Conservation (phyloP, 2,329 filamentous ascomycete species). For the Apiospora marii region DNA sequence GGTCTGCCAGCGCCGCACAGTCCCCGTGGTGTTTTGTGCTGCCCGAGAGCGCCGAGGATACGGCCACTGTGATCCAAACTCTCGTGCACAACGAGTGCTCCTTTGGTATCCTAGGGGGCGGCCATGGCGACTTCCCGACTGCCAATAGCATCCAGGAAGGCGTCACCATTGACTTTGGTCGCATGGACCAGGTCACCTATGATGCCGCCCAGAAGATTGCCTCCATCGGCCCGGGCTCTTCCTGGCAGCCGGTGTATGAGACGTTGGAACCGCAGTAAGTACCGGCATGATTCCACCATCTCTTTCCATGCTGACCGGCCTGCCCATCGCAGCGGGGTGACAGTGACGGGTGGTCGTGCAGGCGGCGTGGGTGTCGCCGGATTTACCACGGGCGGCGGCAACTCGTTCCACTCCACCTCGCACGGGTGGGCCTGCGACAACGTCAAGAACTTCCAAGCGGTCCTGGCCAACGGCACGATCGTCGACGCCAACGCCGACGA, state of each 20-base stretch:
- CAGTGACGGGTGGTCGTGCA: conserved; percentile 36
- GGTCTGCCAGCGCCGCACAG: not conserved
- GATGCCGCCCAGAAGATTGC: conserved; percentile 39
- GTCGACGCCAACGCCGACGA: conserved; percentile 46
- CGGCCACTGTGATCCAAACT: not conserved
- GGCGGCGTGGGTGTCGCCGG: conserved; percentile 37
- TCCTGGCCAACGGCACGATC: conserved; percentile 50
- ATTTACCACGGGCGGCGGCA: conserved; percentile 39
- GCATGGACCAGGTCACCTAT: conserved; percentile 42
- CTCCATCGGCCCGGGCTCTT: conserved; percentile 39
- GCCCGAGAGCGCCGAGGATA: conserved; percentile 1
- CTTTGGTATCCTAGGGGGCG: not conserved
- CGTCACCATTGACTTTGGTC: conserved; percentile 29
- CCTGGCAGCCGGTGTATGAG: conserved; percentile 36
- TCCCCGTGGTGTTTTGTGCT: not conserved
- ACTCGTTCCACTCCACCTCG: conserved; percentile 35
- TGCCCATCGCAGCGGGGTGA: not conserved
- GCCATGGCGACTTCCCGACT: not conserved
- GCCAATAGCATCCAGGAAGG: conserved; percentile 25
- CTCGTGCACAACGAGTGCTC: not conserved
- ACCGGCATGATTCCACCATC: not conserved
- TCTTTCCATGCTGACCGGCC: not conserved
- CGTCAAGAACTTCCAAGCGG: conserved; percentile 51
- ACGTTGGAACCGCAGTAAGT: conserved; percentile 25
- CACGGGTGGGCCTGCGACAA: conserved; percentile 55